Base-by-base conservation (phyloP, 2,329 filamentous ascomycete species). In the Arthrobotrys iridis region DNA sequence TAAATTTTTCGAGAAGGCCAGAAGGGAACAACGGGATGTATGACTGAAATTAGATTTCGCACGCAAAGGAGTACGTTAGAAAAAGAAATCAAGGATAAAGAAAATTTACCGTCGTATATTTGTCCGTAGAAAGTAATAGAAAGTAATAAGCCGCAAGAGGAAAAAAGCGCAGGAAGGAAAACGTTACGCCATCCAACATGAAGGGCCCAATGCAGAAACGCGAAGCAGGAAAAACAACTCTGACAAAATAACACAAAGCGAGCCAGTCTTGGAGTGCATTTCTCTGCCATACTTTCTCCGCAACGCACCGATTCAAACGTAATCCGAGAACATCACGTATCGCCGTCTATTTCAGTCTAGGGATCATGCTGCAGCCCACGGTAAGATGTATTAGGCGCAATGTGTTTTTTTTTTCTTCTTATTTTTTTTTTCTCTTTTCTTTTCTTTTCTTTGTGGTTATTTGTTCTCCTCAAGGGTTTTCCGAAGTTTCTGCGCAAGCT, bases 381-480 rank as follows among this genome's bases (percentile, higher is more conserved):
- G n/a, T n/a, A n/a, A n/a, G n/a, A n/a, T n/a, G n/a, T n/a, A n/a
- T n/a, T n/a, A n/a, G n/a, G n/a, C n/a, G n/a, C n/a, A n/a, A n/a
- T n/a, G n/a, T n/a, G n/a, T n/a, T n/a, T n/a, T n/a, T 63, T 70
- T 41, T 26, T 43, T 50, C 40, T 13, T 15, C 11, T n/a, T n/a
- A n/a, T n/a, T n/a, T n/a, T n/a, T n/a, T n/a, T n/a, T n/a, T n/a
- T n/a, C n/a, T n/a, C n/a, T n/a, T n/a, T n/a, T n/a, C n/a, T n/a
- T n/a, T n/a, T n/a, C n/a, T n/a, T n/a, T n/a, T n/a, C n/a, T n/a
- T n/a, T n/a, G n/a, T n/a, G n/a, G 13, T 18, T 55, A 77, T 26
- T 79, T 79, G 7, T 77, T 77, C 50, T 77, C 68, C 45, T 77
- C 78, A 55, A 79, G 45, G 2, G 76, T 50, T 45, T 77, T 74